Evolutionary conservation across 805 yeast species (phyloP), one percentile per base, ranked within the genome.

Genomic region (Saturnispora galanensis): DNA sequence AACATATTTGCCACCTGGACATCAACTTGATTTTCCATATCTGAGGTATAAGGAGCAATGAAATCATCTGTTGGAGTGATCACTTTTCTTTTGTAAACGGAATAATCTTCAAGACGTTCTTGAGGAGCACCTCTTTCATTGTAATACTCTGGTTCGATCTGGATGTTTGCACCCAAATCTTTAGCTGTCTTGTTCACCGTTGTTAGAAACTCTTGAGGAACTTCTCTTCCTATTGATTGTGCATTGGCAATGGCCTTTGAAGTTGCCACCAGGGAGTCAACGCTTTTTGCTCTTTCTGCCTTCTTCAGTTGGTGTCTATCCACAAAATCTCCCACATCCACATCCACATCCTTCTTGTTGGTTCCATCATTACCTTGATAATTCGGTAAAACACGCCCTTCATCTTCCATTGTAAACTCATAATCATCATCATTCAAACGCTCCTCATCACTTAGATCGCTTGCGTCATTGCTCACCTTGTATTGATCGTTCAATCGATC

Each of bases 31-130:
- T 80, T 84, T 58, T 80, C 87, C 17, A 69, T 69, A 32, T 80
- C 85, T 9, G 80, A 71, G 2, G 87, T 80, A 57, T 81, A 81
- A 1, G 86, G 86, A n/a, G 77, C 58, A 10, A 55, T 47, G 44
- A 65, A 62, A 17, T 56, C 63, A 41, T 48, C 43, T 35, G 41
- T 18, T 34, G 77, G 71, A 2, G 41, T 26, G 35, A 81, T 77
- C 39, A 81, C 68, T 52, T 77, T 76, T 49, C 72, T 68, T 51
- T 81, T 70, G 62, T 77, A 78, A 4, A 71, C 67, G 28, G 77
- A 77, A 58, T 76, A 78, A 50, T 73, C 77, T 47, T 74, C 79
- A 48, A 76, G 59, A 50, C 74, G 74, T 41, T 70, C 76, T 42
- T 66, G 69, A 32, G 81, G 62, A 11, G 71, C 66, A 13, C 57